phyloP scores from a whole-genome alignment of 2,329 filamentous ascomycete genomes.

The Trichoderma sp. region DNA sequence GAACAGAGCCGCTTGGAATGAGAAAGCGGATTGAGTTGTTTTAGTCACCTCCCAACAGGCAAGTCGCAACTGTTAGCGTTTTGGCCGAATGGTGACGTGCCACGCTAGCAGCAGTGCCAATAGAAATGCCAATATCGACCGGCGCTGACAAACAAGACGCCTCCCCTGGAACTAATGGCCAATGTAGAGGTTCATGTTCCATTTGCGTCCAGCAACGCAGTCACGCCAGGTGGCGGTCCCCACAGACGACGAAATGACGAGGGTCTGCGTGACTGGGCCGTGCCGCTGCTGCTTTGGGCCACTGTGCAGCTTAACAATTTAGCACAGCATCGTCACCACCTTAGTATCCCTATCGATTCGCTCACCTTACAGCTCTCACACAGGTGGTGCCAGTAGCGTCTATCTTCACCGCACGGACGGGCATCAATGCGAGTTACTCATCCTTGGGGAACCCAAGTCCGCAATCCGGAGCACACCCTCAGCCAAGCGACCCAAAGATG shows the following conservation, averaged over 20 bases:
- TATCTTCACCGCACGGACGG: neutral
- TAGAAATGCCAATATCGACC: neutral
- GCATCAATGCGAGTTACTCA: neutral
- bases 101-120: conserved; percentile 4
- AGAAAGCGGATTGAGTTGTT: neutral
- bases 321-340: neutral
- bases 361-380: neutral
- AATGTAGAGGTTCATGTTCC: neutral
- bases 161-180: neutral
- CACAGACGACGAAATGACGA: conserved; percentile 25
- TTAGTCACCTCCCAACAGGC: neutral
- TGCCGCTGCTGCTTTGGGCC: neutral
- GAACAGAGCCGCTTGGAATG: neutral
- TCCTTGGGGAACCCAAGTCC: neutral
- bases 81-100: neutral
- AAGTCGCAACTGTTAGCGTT: conserved; percentile 12
- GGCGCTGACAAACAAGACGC: neutral
- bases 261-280: conserved; percentile 23
- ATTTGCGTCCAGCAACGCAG: neutral
- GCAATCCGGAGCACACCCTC: neutral
- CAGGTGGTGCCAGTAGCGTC: neutral
- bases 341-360: neutral
- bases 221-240: conserved; percentile 23
- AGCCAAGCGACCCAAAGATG: neutral
- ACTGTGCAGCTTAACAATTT: neutral